Evolutionary conservation across 768 basidiomycete genomes (phyloP).

Genomic region (Russula abietina): DNA sequence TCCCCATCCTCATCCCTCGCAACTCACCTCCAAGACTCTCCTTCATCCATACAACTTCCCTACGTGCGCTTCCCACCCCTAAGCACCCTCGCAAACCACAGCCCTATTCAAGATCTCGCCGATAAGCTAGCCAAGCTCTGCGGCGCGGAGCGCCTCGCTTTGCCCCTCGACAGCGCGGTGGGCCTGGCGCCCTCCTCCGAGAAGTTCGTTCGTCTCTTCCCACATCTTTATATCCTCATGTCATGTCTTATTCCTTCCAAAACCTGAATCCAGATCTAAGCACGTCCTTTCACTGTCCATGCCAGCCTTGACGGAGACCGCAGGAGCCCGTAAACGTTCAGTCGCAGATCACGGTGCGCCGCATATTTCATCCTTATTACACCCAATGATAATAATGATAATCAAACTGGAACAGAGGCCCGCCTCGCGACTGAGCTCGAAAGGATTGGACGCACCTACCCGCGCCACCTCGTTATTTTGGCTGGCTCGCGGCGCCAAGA

Average conservation of each 20-base stretch:
- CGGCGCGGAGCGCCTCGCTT: constrained; percentile 43
- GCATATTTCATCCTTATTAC: background rate
- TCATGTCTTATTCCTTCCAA: background rate
- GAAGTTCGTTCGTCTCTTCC: constrained; percentile 28
- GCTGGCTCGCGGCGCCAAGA: constrained; percentile 49
- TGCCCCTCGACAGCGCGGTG: constrained; percentile 26
- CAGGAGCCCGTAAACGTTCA: constrained; percentile 40
- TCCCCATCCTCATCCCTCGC: constrained; percentile 46
- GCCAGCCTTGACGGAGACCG: constrained; percentile 41
- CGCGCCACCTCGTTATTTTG: constrained; percentile 62
- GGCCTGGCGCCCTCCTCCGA: background rate
- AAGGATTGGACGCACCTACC: constrained; percentile 42
- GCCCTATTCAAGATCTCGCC: constrained; percentile 34
- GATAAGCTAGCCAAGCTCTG: constrained; percentile 47
- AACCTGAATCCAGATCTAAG: constrained; percentile 34
- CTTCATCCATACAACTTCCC: constrained; percentile 56
- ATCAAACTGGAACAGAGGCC: constrained; percentile 34
- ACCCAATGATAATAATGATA: background rate
- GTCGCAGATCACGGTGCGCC: constrained; percentile 54
- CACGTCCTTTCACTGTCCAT: constrained; percentile 54
- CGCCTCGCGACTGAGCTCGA: constrained; percentile 46
- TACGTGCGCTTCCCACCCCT: constrained; percentile 40
- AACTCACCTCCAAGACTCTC: constrained; percentile 41
- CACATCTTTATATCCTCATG: background rate
- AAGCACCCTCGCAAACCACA: constrained; percentile 28